These are phyloP conservation scores for Pseudognaphalium luteoalbum DNA, from an alignment of 129 eudicot genomes.

Conservation along the genomic window DNA sequence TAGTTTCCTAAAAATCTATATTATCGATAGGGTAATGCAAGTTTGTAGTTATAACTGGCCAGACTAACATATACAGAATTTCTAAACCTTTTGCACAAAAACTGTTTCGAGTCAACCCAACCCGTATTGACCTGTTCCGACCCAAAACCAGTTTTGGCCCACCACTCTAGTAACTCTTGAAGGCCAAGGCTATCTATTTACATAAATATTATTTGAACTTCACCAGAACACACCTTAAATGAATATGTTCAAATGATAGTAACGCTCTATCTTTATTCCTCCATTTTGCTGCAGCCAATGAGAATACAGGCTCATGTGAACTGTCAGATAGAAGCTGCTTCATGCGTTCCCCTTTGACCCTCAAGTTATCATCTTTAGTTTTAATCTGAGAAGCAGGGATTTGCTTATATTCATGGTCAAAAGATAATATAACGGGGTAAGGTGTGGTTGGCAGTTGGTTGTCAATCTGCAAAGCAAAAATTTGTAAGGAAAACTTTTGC, in stretches of 20 bases:
- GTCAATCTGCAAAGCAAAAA: slow-evolving; percentile 83
- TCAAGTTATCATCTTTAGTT: slow-evolving; percentile 46
- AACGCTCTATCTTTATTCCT: slow-evolving; percentile 62
- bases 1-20: background rate
- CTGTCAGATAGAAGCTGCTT: slow-evolving; percentile 42
- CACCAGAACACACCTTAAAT: slow-evolving; percentile 57
- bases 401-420: slow-evolving; percentile 57
- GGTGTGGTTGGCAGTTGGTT: slow-evolving; percentile 79
- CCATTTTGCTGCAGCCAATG: slow-evolving; percentile 79
- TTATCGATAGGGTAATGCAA: background rate
- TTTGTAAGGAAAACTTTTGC: slow-evolving; percentile 59
- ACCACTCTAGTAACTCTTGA: background rate
- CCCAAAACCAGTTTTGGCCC: background rate
- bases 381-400: slow-evolving; percentile 39
- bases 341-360: slow-evolving; percentile 38
- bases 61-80: background rate
- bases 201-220: slow-evolving; percentile 3
- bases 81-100: background rate
- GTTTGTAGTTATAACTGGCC: background rate
- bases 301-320: slow-evolving; percentile 61
- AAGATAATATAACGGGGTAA: slow-evolving; percentile 90
- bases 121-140: background rate
- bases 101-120: background rate
- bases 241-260: slow-evolving; percentile 78
- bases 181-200: slow-evolving; percentile 3